These are phyloP conservation scores for Bullera alba DNA, from an alignment of 768 basidiomycete genomes.

Conservation along the genomic window DNA sequence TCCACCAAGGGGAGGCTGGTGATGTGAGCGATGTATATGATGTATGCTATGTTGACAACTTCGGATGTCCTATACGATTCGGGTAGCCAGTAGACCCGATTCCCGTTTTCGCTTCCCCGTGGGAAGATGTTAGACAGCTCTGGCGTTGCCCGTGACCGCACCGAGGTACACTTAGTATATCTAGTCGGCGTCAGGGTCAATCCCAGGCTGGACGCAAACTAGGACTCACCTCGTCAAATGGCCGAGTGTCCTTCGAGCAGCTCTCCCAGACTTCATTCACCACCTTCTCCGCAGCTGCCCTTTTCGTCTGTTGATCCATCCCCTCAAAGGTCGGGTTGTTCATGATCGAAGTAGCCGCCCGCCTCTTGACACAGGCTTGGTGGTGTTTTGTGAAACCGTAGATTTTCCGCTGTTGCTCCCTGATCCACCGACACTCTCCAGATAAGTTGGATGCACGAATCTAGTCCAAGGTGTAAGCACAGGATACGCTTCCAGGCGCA, in stretches of 20 bases:
- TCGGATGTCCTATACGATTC: no score
- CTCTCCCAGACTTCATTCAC: constrained; percentile 98
- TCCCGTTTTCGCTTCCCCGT: no score
- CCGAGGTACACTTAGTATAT: no score
- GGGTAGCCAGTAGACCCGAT: no score
- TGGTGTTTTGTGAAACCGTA: constrained; percentile 84
- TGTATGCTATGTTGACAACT: no score
- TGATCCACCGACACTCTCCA: constrained; percentile 81
- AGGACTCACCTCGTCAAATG: constrained; percentile 80
- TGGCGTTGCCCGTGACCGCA: no score
- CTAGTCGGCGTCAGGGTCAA: not conserved
- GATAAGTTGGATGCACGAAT: constrained; percentile 91
- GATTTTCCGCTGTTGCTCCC: constrained; percentile 72
- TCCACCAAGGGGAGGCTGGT: no score
- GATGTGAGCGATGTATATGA: no score
- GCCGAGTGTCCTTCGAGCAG: constrained; percentile 88
- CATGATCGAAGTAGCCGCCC: constrained; percentile 73
- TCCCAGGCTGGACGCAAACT: not conserved
- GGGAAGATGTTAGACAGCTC: no score
- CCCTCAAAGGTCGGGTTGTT: constrained; percentile 74
- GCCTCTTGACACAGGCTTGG: constrained; percentile 83
- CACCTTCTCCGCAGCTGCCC: constrained; percentile 70
- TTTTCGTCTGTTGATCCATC: no score
- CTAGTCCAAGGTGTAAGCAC: constrained; percentile 48
- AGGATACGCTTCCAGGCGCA: not conserved